A percentile compares a stretch with the other conserved stretches of the same genome.
Evolutionary conservation across 306 rosid species (phyloP).

Genomic region (Sophora flavescens): DNA sequence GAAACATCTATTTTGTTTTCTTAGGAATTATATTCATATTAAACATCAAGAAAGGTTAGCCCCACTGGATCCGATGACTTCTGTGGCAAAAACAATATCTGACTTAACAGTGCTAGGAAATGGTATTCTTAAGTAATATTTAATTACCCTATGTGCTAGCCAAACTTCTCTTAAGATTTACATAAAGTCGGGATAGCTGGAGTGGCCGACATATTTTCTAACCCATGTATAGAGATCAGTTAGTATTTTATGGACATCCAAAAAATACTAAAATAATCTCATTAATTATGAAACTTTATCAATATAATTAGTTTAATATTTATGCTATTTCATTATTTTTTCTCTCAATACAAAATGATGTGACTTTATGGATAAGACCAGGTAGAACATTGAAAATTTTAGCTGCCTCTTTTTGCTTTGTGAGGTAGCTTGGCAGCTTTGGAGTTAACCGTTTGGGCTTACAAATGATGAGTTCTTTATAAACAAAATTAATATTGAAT

Average conservation of each 20-base stretch:
- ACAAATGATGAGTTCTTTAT: not conserved
- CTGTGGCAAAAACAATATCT: not conserved
- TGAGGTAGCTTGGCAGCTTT: not conserved
- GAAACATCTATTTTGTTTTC: slow-evolving; percentile 34
- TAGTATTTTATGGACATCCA: not conserved
- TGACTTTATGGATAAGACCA: not conserved
- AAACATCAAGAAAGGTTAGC: slow-evolving; percentile 19
- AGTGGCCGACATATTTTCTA: not conserved
- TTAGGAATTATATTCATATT: slow-evolving; percentile 10
- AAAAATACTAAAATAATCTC: not conserved
- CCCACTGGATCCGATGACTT: not conserved
- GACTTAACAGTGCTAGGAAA: slow-evolving; percentile 2
- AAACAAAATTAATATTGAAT: not conserved
- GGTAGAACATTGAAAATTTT: not conserved
- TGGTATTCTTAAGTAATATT: slow-evolving; percentile 13
- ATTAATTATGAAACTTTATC: not conserved
- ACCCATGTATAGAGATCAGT: slow-evolving; percentile 7
- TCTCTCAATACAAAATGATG: not conserved
- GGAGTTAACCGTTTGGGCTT: not conserved
- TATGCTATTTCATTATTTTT: not conserved
- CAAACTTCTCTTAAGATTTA: not conserved
- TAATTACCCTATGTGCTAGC: not conserved
- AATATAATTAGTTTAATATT: not conserved
- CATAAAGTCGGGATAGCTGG: not conserved
- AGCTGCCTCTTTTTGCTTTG: not conserved